A percentile compares a stretch with the other conserved stretches of the same genome.
phyloP scores from a whole-genome alignment of 805 yeast species.

The Saccharomycopsis malanga region DNA sequence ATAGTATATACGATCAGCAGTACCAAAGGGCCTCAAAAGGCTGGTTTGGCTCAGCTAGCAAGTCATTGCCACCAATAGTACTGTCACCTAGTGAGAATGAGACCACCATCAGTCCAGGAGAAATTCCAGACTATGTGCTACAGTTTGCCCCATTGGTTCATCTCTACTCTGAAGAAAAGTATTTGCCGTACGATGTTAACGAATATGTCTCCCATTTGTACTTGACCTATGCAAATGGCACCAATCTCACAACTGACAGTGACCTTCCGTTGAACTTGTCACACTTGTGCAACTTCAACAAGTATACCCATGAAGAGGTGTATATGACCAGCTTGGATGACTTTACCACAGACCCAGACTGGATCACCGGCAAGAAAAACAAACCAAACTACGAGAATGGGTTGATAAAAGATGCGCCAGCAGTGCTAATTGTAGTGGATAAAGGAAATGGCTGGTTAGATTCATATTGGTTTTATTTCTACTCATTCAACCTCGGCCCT shows the following conservation, averaged over 20 bases:
- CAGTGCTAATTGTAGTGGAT: conserved; percentile 74
- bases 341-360: conserved; percentile 66
- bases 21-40: background rate
- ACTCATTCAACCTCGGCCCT: conserved; percentile 91
- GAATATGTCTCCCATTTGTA: conserved; percentile 63
- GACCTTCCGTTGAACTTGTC: conserved; percentile 28
- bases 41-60: background rate
- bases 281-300: conserved; percentile 23
- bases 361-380: conserved; percentile 72
- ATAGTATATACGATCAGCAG: conserved; percentile 1
- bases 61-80: background rate
- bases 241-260: conserved; percentile 29
- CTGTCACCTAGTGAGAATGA: conserved; percentile 21
- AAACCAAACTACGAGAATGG: conserved; percentile 70
- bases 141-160: conserved; percentile 74
- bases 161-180: conserved; percentile 81
- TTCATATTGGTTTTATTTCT: conserved; percentile 93
- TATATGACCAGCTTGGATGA: conserved; percentile 64
- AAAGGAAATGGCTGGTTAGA: conserved; percentile 94
- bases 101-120: conserved; percentile 41
- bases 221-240: conserved; percentile 45
- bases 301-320: conserved; percentile 32
- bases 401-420: conserved; percentile 67
- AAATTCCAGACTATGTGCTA: conserved; percentile 55
- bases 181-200: conserved; percentile 74